Evolutionary conservation across 2,329 filamentous ascomycete species (phyloP).

Genomic region (Pestalotiopsis sp.): DNA sequence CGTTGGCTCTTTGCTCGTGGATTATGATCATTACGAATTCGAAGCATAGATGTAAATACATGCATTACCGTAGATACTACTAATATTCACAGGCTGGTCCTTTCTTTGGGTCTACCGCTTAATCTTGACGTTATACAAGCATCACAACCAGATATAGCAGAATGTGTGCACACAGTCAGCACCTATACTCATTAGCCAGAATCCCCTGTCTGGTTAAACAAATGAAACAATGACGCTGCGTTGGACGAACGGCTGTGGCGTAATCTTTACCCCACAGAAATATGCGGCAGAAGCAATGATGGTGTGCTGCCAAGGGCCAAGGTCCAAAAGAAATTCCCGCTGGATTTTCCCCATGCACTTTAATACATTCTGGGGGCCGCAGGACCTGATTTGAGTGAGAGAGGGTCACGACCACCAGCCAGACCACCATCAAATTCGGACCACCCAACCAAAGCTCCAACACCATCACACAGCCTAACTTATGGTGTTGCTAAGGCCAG

Average conservation of each 20-base stretch:
- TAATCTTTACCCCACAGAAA: background rate
- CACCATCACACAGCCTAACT: constrained; percentile 1
- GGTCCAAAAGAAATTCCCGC: background rate
- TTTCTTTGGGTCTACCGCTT: background rate
- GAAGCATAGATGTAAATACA: constrained; percentile 18
- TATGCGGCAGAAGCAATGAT: background rate
- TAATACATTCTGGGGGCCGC: background rate
- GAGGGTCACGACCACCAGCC: background rate
- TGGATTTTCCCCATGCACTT: background rate
- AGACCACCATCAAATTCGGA: background rate
- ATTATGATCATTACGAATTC: constrained; percentile 24
- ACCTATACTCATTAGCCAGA: no score
- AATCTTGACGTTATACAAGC: background rate
- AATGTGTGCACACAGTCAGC: background rate
- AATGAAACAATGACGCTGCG: no score
- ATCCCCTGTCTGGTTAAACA: no score
- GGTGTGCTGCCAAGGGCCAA: background rate
- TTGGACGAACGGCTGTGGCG: background rate
- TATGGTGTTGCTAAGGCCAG: constrained; percentile 13
- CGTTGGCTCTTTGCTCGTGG: constrained; percentile 15
- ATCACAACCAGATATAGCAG: background rate
- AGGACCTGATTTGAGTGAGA: background rate
- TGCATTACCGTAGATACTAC: constrained; percentile 14
- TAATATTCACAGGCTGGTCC: background rate
- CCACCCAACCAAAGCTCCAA: no score